Evolutionary conservation across 148 eudicot genomes (phyloP).

Genomic region (Chenopodium album): DNA sequence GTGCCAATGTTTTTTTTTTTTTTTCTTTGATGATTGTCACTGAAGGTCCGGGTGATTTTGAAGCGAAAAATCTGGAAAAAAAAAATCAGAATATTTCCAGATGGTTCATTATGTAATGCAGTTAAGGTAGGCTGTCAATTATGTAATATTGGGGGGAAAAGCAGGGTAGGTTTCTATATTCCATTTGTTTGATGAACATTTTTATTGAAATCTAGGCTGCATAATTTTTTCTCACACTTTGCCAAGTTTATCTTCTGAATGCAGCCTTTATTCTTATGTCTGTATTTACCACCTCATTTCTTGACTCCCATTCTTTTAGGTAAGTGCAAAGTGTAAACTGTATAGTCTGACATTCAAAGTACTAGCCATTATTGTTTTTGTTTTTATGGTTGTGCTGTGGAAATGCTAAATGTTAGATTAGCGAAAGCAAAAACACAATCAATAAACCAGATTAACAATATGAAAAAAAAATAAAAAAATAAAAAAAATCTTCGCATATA

Average conservation of each 20-base stretch:
- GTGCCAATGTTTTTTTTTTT: background rate
- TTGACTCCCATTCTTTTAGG: too few relatives aligned
- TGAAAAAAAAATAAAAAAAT: too few relatives aligned
- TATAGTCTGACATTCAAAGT: too few relatives aligned
- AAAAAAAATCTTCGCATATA: too few relatives aligned
- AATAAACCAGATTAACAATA: too few relatives aligned
- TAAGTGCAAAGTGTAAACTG: background rate
- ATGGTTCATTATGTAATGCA: conserved; percentile 11
- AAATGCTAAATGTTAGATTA: too few relatives aligned
- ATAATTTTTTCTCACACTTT: conserved; percentile 2
- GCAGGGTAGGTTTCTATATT: conserved; percentile 19
- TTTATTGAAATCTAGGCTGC: background rate
- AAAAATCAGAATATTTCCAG: conserved; percentile 10
- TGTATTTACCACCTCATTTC: too few relatives aligned
- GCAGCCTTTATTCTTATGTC: too few relatives aligned
- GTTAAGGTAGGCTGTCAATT: conserved; percentile 22
- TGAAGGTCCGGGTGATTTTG: background rate
- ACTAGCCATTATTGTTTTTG: too few relatives aligned
- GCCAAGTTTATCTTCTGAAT: background rate
- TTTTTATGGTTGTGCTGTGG: too few relatives aligned
- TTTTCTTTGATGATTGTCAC: background rate
- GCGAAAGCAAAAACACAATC: too few relatives aligned
- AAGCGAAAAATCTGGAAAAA: background rate
- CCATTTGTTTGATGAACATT: background rate
- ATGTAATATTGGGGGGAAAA: conserved; percentile 15